Evolutionary conservation across 78 protist genomes (phyloP), one percentile per base, ranked within the genome.

Genomic region (Paulinella micropora): DNA sequence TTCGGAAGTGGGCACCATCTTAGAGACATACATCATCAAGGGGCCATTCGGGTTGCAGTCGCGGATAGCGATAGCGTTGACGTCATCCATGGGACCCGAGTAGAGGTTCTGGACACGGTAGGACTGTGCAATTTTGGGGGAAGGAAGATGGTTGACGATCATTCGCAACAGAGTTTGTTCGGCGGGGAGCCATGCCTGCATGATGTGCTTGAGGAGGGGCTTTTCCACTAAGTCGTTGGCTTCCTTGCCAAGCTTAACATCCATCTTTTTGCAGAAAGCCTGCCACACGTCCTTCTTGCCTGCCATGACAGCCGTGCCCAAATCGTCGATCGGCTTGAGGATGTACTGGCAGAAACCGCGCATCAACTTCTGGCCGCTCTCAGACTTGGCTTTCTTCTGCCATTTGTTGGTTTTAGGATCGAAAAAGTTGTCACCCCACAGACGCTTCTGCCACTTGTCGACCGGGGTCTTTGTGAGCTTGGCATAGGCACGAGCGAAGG

Each of bases 391-490:
- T 34, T 0, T 2, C 34, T 90, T 90, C 34, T 39, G 83, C 99
- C 99, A 98, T 94, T 96, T 96, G 96, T 95, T 96, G 86, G 89
- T 73, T 39, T 73, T 86, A 34, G 95, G 90, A 93, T 95, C 94
- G 91, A 94, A 97, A 94, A 89, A 98, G 94, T 92, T 90, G 94
- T 99, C 98, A 39, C 99, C 99, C 99, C 99, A 98, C 23, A 99
- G 96, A 34, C 95, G 92, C 88, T 85, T 39, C 91, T 92, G 89
- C 90, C 97, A 69, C 94, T 95, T 94, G 6, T 51, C 93, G 77
- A 77, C 83, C 79, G 89, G 93, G 34, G 94, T 91, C 29, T 92
- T 92, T 88, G 92, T 92, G 90, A 92, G 92, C 90, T 36, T 83
- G 37, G 93, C 96, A 89, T 94, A 94, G 87, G 89, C 0, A n/a